Evolutionary conservation across 257 asterid genomes (phyloP).

Genomic region (Osmanthus fragrans): DNA sequence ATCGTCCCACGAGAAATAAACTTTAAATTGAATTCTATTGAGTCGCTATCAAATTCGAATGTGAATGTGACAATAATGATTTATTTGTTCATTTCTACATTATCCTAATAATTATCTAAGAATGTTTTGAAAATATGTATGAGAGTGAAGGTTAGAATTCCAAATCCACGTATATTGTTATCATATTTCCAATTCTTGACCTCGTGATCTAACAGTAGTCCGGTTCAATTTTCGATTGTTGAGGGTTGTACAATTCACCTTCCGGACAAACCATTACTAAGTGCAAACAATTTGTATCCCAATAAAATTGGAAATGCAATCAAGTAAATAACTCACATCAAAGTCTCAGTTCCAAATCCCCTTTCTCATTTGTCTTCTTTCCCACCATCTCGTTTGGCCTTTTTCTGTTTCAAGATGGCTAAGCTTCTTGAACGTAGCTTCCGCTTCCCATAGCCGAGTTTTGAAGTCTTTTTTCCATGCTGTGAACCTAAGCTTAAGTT

Average conservation of each 20-base stretch:
- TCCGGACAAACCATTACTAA: neutral
- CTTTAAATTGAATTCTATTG: too few relatives aligned
- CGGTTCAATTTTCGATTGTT: neutral
- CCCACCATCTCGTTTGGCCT: constrained; percentile 61
- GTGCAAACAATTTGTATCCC: neutral
- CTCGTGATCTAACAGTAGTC: neutral
- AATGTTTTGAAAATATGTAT: too few relatives aligned
- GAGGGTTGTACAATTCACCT: neutral
- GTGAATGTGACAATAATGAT: too few relatives aligned
- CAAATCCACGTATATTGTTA: too few relatives aligned
- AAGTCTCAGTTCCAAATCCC: neutral
- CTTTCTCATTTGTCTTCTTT: constrained; percentile 24
- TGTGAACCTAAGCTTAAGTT: constrained; percentile 50
- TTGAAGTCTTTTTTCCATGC: constrained; percentile 70
- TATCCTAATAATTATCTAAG: too few relatives aligned
- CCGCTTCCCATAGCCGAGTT: constrained; percentile 45
- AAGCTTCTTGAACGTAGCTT: constrained; percentile 45
- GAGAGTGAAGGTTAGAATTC: too few relatives aligned
- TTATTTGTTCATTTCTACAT: too few relatives aligned
- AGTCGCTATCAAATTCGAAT: too few relatives aligned
- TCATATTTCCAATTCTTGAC: too few relatives aligned
- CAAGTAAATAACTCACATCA: neutral
- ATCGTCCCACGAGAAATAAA: too few relatives aligned
- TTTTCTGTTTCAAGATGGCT: constrained; percentile 33
- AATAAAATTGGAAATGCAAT: neutral